Evolutionary conservation across 805 yeast species (phyloP).

Genomic region (Sungouiozyma ichnusensis): DNA sequence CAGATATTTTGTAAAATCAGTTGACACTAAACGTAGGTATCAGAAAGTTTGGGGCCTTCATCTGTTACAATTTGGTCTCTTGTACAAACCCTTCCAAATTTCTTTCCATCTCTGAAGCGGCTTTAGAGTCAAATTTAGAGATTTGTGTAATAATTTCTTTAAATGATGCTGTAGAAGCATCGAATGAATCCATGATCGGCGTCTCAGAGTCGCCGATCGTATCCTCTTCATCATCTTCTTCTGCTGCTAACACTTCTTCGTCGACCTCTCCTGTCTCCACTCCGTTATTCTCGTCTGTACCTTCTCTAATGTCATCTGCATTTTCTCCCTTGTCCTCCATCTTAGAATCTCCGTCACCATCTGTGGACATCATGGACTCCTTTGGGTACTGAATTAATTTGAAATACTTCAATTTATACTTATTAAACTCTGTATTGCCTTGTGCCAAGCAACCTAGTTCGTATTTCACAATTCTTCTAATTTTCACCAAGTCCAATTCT

Average conservation of each 20-base stretch:
- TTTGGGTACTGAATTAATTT: constrained; percentile 36
- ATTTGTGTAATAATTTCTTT: constrained; percentile 23
- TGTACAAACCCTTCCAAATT: constrained; percentile 20
- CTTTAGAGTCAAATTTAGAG: constrained; percentile 16
- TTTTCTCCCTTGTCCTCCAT: constrained; percentile 4
- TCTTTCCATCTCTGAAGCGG: constrained; percentile 14
- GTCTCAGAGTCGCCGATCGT: constrained; percentile 16
- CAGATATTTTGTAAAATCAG: too few relatives aligned
- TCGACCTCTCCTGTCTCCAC: constrained; percentile 26
- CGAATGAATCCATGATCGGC: constrained; percentile 8
- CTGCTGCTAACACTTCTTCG: constrained; percentile 24
- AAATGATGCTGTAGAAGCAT: constrained; percentile 21
- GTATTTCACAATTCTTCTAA: constrained; percentile 62
- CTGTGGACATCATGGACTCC: constrained; percentile 24
- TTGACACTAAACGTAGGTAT: too few relatives aligned
- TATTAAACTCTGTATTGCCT: constrained; percentile 37
- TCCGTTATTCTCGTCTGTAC: constrained; percentile 24
- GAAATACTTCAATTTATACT: constrained; percentile 28
- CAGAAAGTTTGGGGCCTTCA: too few relatives aligned
- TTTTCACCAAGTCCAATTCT: constrained; percentile 46
- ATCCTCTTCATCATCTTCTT: constrained; percentile 25
- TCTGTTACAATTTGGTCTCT: constrained; percentile 15
- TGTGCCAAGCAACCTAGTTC: constrained; percentile 53
- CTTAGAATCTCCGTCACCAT: constrained; percentile 3
- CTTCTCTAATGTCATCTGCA: constrained; percentile 14